A percentile compares a stretch with the other conserved stretches of the same genome.
These are phyloP conservation scores for Aspergillus ellipticus DNA, from an alignment of 495 filamentous ascomycete genomes.

Conservation along the genomic window DNA sequence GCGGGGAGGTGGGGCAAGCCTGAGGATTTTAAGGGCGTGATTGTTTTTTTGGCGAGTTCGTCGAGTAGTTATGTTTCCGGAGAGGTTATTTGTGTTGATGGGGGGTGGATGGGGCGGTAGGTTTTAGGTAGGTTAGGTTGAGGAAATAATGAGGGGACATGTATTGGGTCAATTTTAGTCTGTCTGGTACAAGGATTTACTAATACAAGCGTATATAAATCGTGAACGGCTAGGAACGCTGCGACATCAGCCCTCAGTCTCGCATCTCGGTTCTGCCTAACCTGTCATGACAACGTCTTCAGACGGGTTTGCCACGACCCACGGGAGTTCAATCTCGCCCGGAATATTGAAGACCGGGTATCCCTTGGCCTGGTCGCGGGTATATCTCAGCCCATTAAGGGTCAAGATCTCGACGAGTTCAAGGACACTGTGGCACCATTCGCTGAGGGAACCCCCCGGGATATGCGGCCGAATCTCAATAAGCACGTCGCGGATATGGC, in stretches of 20 bases:
- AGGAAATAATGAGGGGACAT: too few relatives aligned
- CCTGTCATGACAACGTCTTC: background rate
- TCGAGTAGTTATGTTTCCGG: conserved; percentile 78
- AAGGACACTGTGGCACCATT: background rate
- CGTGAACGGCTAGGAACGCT: too few relatives aligned
- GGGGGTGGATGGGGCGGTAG: conserved; percentile 86
- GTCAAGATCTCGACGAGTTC: background rate
- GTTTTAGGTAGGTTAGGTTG: background rate
- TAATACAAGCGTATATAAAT: too few relatives aligned
- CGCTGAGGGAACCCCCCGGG: background rate
- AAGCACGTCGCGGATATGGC: background rate
- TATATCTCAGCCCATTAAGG: background rate
- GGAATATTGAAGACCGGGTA: background rate
- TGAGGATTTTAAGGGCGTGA: conserved; percentile 38
- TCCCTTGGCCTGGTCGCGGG: background rate
- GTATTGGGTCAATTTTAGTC: too few relatives aligned
- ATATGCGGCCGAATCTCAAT: background rate
- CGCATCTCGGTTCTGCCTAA: too few relatives aligned
- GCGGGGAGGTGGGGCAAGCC: conserved; percentile 60
- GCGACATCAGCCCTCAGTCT: too few relatives aligned
- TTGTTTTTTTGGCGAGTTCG: conserved; percentile 39
- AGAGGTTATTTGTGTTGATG: conserved; percentile 75
- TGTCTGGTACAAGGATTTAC: too few relatives aligned
- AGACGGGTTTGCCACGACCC: background rate
- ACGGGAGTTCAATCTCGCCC: background rate